These are phyloP conservation scores for Aspergillus uvarum DNA, from an alignment of 2,329 filamentous ascomycete genomes.

Conservation along the genomic window DNA sequence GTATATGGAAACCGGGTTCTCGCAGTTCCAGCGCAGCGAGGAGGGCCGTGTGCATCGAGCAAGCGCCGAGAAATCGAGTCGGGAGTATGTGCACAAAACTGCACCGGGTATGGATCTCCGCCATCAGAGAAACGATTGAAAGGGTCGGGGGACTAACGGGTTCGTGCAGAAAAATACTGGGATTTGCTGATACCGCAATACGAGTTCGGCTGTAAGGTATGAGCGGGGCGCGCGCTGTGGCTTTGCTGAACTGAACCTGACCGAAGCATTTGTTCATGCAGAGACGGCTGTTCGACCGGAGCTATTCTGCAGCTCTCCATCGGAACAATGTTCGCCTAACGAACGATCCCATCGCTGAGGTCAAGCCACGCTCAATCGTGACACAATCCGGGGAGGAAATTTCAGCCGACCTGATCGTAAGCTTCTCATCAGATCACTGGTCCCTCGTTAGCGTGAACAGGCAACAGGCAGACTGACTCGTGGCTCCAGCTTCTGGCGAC, in stretches of 20 bases:
- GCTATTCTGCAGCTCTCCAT: constrained; percentile 5
- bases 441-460: neutral
- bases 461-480: neutral
- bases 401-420: constrained; percentile 11
- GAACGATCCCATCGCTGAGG: constrained; percentile 7
- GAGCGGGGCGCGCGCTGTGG: neutral
- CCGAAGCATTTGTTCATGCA: neutral
- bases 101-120: constrained; percentile 4
- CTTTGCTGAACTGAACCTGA: no score
- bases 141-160: neutral
- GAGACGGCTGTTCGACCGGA: constrained; percentile 17
- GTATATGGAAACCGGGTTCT: constrained; percentile 8
- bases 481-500: constrained; percentile 18
- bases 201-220: constrained; percentile 25
- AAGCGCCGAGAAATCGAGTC: constrained; percentile 4
- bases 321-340: constrained; percentile 5
- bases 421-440: neutral
- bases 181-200: constrained; percentile 18
- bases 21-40: neutral
- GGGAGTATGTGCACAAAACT: constrained; percentile 7
- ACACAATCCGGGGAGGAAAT: constrained; percentile 3
- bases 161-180: constrained; percentile 18
- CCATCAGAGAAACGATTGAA: neutral
- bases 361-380: constrained; percentile 1
- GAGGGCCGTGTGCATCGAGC: constrained; percentile 1